Evolutionary conservation across 371 early-diverging fungal genomes (phyloP).

Genomic region (Umbelopsis sp.): DNA sequence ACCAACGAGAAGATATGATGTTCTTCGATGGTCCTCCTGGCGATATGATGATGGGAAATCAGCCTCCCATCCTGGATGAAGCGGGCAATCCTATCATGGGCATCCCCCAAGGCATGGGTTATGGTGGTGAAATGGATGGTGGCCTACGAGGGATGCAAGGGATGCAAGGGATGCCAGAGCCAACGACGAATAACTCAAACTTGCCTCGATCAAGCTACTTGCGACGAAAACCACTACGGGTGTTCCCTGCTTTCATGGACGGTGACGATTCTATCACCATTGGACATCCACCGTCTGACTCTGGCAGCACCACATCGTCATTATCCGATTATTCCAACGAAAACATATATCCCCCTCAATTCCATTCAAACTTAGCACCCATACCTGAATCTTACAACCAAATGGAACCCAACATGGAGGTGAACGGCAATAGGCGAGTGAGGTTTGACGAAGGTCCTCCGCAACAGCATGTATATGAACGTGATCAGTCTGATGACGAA

Average conservation of each 20-base stretch:
- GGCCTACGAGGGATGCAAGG: neutral
- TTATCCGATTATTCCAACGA: slow-evolving; percentile 5
- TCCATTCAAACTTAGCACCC: neutral
- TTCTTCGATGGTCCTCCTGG: slow-evolving; percentile 1
- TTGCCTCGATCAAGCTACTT: slow-evolving; percentile 3
- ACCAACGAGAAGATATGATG: slow-evolving; percentile 22
- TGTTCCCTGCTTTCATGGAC: neutral
- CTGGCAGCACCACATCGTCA: neutral
- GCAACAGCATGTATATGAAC: slow-evolving; percentile 7
- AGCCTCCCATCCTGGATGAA: slow-evolving; percentile 1
- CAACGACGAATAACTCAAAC: neutral
- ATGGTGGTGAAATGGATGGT: neutral
- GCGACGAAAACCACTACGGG: slow-evolving; percentile 1
- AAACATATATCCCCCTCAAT: neutral
- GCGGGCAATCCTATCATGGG: slow-evolving; percentile 10
- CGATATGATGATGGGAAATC: slow-evolving; percentile 13
- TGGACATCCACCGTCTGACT: neutral
- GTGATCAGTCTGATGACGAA: slow-evolving; percentile 1
- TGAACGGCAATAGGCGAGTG: neutral
- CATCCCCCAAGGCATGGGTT: neutral
- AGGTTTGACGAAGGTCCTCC: slow-evolving; percentile 12
- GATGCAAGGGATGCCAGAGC: neutral
- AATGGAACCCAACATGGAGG: neutral
- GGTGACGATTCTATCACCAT: slow-evolving; percentile 12
- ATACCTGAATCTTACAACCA: slow-evolving; percentile 2